A percentile compares a stretch with the other conserved stretches of the same genome.
phyloP scores from a whole-genome alignment of 2,329 filamentous ascomycete species.

The Mycosphaerella arachidis region DNA sequence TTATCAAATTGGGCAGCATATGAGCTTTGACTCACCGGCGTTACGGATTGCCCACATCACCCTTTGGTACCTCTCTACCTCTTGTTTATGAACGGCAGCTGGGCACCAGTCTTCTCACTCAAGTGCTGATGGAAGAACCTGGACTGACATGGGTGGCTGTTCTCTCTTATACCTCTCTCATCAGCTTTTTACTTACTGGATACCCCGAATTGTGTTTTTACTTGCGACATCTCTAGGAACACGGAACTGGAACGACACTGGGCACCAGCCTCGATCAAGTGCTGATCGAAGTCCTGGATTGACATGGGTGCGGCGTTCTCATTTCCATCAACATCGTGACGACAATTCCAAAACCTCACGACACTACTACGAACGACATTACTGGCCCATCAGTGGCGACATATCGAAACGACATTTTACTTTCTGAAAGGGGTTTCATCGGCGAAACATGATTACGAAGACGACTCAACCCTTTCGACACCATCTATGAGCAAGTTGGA shows the following conservation, averaged over 20 bases:
- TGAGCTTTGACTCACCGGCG: slow-evolving; percentile 28
- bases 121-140: slow-evolving; percentile 37
- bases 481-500: slow-evolving; percentile 14
- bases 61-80: slow-evolving; percentile 9
- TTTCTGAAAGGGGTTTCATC: slow-evolving; percentile 1
- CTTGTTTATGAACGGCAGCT: slow-evolving; percentile 30
- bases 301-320: slow-evolving; percentile 35
- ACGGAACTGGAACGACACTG: slow-evolving; percentile 27
- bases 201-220: slow-evolving; percentile 9
- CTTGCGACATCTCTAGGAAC: slow-evolving; percentile 6
- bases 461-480: slow-evolving; percentile 5
- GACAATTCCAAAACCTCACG: slow-evolving; percentile 1
- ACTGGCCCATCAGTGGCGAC: not conserved
- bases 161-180: slow-evolving; percentile 15
- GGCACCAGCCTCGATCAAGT: slow-evolving; percentile 36
- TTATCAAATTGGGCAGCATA: slow-evolving; percentile 72
- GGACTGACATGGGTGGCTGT: slow-evolving; percentile 36
- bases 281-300: slow-evolving; percentile 36
- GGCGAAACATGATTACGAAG: slow-evolving; percentile 16
- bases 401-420: slow-evolving; percentile 7
- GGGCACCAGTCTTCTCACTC: slow-evolving; percentile 34
- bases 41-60: slow-evolving; percentile 8
- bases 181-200: slow-evolving; percentile 3
- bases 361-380: slow-evolving; percentile 1
- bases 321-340: slow-evolving; percentile 7